Evolutionary conservation across 768 basidiomycete genomes (phyloP), one percentile per base, ranked within the genome.

Genomic region (Pleurotus giganteus): DNA sequence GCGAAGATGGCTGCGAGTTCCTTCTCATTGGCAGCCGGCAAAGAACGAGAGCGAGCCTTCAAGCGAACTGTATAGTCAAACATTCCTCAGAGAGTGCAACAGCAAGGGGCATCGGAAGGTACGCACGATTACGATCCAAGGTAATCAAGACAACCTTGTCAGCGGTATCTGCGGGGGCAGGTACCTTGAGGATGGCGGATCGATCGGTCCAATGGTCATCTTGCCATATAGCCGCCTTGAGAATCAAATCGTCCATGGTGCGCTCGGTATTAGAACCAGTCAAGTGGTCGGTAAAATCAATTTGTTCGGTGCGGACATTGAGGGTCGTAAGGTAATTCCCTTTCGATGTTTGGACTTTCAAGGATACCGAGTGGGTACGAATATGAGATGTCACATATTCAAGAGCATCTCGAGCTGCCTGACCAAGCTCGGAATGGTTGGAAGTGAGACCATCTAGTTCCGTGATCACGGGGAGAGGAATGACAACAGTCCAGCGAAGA

Each of bases 391-490:
- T 81, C 61, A 98, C 81, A 63, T 92, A 97, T 0, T 76, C 59
- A 56, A 97, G 74, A 0, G 94, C 91, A 9, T 77, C 74, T 32
- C 76, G 74, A 0, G 97, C 94, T 0, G 90, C 84, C 43, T 83
- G 79, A 36, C 88, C 91, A 21, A 98, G 85, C 41, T 80, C 77
- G 0, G 80, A 70, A 2, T 73, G 57, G 59, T 89, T 87, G 54
- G 74, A 69, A 1, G 81, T 77, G 6, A 98, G 83, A n/a, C 94
- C 94, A 60, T 99, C 96, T 6, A 99, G 85, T 62, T 99, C 97
- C 79, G 95, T 98, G 65, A 98, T 82, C 58, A 97, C 96, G 0
- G 94, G 95, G 2, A 98, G 81, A 3, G 97, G 97, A 0, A 99
- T 75, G 55, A 99, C 76, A 43, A 96, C 78, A 0, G 92, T 97